Conservation (phyloP, 2,329 filamentous ascomycete species). For the Fusarium euwallaceae region DNA sequence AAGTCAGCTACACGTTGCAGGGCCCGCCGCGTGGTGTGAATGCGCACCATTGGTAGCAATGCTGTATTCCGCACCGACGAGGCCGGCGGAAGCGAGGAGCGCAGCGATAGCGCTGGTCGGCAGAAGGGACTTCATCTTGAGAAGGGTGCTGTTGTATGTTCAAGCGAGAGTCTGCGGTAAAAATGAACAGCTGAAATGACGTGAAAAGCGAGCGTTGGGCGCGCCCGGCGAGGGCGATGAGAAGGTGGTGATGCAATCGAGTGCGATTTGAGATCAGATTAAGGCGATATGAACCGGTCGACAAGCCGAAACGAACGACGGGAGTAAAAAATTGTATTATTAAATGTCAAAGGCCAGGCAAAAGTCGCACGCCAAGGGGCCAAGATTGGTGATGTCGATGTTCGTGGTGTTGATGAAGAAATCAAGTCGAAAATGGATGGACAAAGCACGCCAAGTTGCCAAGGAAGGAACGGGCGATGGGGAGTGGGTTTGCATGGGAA, state of each 20-base stretch:
- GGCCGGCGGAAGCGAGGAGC: constrained; percentile 37
- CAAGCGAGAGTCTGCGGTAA: constrained; percentile 21
- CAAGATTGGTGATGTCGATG: constrained; percentile 24
- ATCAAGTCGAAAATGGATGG: constrained; percentile 27
- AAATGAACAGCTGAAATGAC: constrained; percentile 5
- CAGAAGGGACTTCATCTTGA: constrained; percentile 42
- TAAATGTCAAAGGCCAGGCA: constrained; percentile 3
- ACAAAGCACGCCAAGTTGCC: constrained; percentile 38
- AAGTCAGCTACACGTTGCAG: constrained; percentile 29
- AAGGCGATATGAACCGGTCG: constrained; percentile 8
- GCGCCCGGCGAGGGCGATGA: constrained; percentile 33
- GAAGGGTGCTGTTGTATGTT: not conserved
- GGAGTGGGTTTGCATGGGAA: constrained; percentile 28
- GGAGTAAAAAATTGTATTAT: constrained; percentile 3
- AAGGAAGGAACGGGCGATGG: constrained; percentile 42
- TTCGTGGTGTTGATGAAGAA: constrained; percentile 41
- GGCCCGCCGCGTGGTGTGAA: not conserved
- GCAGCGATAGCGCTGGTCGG: constrained; percentile 36
- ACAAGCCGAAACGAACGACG: constrained; percentile 15
- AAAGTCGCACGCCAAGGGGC: not conserved
- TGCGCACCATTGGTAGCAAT: constrained; percentile 43
- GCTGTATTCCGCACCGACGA: constrained; percentile 42
- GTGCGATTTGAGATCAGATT: not conserved
- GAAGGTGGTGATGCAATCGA: constrained; percentile 2
- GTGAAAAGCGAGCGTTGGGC: constrained; percentile 26